These are phyloP conservation scores for Ophiostoma quercus DNA, from an alignment of 2,329 filamentous ascomycete genomes.

Conservation along the genomic window DNA sequence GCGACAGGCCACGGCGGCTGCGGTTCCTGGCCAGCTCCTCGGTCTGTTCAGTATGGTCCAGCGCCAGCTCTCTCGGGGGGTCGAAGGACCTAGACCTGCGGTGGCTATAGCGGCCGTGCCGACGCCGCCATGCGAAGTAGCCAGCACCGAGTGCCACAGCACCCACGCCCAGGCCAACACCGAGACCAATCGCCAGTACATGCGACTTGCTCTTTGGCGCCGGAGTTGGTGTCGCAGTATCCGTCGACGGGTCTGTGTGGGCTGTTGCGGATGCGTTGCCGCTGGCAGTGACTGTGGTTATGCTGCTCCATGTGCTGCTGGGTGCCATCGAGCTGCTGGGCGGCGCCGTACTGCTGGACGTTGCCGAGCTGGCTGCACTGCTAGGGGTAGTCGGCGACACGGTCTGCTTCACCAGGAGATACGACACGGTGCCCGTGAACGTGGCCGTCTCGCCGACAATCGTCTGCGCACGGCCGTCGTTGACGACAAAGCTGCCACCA, in stretches of 20 bases:
- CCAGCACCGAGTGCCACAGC: background rate
- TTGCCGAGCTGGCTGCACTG: background rate
- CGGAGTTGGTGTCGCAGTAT: background rate
- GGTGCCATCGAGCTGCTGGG: background rate
- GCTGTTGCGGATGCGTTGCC: background rate
- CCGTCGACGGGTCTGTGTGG: background rate
- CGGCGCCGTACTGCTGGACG: background rate
- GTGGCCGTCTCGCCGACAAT: background rate
- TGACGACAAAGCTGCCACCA: background rate
- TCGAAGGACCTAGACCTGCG: background rate
- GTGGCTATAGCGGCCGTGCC: background rate
- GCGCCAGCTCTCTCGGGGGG: background rate
- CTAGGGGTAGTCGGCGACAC: background rate
- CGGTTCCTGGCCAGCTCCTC: background rate
- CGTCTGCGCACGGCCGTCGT: conserved; percentile 2
- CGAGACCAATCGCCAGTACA: background rate
- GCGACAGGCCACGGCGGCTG: background rate
- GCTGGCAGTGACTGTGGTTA: background rate
- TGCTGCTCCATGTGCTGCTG: background rate
- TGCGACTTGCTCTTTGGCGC: background rate
- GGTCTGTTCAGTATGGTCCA: background rate
- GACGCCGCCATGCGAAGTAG: background rate
- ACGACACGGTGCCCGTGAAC: background rate
- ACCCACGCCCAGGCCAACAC: background rate
- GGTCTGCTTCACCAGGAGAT: background rate